phyloP scores from a whole-genome alignment of 2,329 filamentous ascomycete species.

The Cercospora sp. region DNA sequence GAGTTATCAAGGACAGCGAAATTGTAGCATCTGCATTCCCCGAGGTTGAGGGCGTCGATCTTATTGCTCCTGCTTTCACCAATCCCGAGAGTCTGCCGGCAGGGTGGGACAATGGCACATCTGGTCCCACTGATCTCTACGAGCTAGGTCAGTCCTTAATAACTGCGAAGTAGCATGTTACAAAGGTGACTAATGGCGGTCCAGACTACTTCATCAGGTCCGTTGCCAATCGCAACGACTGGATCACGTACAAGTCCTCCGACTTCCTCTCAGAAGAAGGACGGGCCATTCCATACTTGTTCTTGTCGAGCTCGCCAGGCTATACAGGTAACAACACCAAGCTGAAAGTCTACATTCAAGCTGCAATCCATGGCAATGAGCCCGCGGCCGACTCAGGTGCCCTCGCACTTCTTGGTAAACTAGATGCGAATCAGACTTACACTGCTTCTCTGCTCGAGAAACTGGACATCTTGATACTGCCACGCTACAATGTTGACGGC shows the following conservation, averaged over 20 bases:
- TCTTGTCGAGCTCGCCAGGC: conserved; percentile 19
- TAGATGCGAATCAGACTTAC: conserved; percentile 39
- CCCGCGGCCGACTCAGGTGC: conserved; percentile 41
- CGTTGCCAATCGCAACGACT: conserved; percentile 38
- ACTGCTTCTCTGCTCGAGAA: conserved; percentile 37
- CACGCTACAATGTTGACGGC: conserved; percentile 42
- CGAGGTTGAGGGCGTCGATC: conserved; percentile 31
- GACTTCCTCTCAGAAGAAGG: conserved; percentile 40
- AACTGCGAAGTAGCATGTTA: no score
- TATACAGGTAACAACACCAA: conserved; percentile 12
- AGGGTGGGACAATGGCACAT: conserved; percentile 36
- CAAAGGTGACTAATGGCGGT: not conserved
- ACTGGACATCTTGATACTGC: conserved; percentile 40
- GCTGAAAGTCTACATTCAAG: conserved; percentile 40
- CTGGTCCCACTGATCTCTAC: conserved; percentile 37
- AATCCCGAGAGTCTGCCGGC: conserved; percentile 34
- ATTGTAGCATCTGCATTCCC: conserved; percentile 39
- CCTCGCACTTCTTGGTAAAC: conserved; percentile 40
- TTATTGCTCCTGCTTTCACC: conserved; percentile 38
- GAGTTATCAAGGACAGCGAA: conserved; percentile 13
- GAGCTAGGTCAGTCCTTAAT: conserved; percentile 18
- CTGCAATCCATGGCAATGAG: conserved; percentile 42
- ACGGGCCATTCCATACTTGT: conserved; percentile 37
- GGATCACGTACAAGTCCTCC: conserved; percentile 36
- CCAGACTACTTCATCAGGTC: conserved; percentile 31